Evolutionary conservation across 768 basidiomycete species (phyloP).

Genomic region (Pisolithus sp.): DNA sequence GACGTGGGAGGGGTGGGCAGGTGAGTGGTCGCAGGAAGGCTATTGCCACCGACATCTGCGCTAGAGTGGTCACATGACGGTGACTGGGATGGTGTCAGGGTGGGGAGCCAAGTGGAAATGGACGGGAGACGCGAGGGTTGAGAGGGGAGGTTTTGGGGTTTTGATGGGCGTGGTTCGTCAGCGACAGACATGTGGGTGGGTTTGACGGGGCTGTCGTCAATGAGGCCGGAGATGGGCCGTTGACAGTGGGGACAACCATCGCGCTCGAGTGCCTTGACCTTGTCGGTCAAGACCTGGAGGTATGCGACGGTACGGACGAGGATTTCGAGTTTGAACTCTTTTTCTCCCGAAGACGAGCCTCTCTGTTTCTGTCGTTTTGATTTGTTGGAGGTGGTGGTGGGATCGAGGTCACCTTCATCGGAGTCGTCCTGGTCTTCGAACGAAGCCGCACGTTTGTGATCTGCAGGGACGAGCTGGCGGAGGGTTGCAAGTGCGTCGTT

Average conservation of each 20-base stretch:
- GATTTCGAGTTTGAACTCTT: slow-evolving; percentile 91
- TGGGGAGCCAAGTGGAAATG: slow-evolving; percentile 62
- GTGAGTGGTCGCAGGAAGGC: slow-evolving; percentile 20
- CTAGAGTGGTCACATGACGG: slow-evolving; percentile 26
- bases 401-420: slow-evolving; percentile 28
- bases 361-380: slow-evolving; percentile 22
- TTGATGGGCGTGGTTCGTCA: not conserved
- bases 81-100: slow-evolving; percentile 29
- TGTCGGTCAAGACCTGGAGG: slow-evolving; percentile 61
- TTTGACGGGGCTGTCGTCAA: slow-evolving; percentile 1
- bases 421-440: slow-evolving; percentile 23
- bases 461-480: slow-evolving; percentile 67
- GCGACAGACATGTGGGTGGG: not conserved
- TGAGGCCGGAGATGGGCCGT: slow-evolving; percentile 11
- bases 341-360: slow-evolving; percentile 43
- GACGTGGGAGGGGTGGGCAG: slow-evolving; percentile 56
- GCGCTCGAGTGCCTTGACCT: slow-evolving; percentile 41
- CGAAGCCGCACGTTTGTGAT: slow-evolving; percentile 32
- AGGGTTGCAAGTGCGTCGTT: slow-evolving; percentile 82
- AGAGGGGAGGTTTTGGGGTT: slow-evolving; percentile 4
- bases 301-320: slow-evolving; percentile 76
- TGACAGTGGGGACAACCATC: slow-evolving; percentile 18
- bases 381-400: slow-evolving; percentile 13
- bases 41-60: slow-evolving; percentile 5
- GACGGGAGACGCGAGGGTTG: slow-evolving; percentile 45